Base-by-base conservation (phyloP, 257 asterid genomes). In the Solanum stenotomum region DNA sequence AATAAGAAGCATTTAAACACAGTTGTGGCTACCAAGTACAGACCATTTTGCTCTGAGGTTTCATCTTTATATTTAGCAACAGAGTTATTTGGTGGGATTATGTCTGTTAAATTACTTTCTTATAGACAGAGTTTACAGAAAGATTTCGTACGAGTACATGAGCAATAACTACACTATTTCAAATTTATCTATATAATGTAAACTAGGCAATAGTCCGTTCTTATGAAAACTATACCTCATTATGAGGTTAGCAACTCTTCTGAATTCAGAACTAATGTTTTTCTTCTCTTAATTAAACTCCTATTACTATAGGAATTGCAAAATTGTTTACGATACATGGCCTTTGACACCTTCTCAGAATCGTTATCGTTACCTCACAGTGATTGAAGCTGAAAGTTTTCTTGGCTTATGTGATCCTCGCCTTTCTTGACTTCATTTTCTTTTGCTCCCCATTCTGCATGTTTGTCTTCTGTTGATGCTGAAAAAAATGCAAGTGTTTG, bases 181-280 rank as follows among this genome's bases (percentile, higher is more conserved):
- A 78, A 40, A 23, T 7, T 18, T 22, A 75, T 37, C 33, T 74
- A 44, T 44, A 44, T 44, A 44, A 74, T 22, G 40, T 70, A 31
- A 20, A 86, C 95, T 31, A 31, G 42, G n/a, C n/a, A 71, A 16
- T 71, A 31, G 42, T 31, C 23, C 6, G 13, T 71, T 71, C 78
- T 15, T 71, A 16, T 31, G 42, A 71, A 29, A 71, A 31, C 78
- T 31, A 71, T 71, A 7, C 78, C 40, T 89, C 74, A 87, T 87
- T 65, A 95, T 87, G 38, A 95, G 92, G 75, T 92, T 94, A 67
- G 95, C 97, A 87, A 96, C 94, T 89, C 94, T 90, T 27, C 38
- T 11, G 16, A 70, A 34, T 70, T 70, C 76, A 70, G 23, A 70
- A 70, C 11, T 29, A 7, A 15, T 70, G 38, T 29, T 70, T 70